These are phyloP conservation scores for Coleophoma crateriformis DNA, from an alignment of 2,329 filamentous ascomycete genomes.

Conservation along the genomic window DNA sequence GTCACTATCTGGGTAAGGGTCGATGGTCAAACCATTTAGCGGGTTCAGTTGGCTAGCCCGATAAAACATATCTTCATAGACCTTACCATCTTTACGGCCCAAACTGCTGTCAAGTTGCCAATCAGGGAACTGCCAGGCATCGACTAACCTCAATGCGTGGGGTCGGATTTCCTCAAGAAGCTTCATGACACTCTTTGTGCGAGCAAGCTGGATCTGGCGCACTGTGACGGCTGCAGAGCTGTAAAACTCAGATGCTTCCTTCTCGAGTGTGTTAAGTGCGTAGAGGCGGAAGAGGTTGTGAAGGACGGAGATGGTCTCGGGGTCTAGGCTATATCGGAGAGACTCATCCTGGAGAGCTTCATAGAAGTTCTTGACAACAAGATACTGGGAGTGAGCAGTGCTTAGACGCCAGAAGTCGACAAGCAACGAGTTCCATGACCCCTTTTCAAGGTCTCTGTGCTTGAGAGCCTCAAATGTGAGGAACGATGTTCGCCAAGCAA, in stretches of 20 bases:
- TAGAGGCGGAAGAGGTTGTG: constrained; percentile 64
- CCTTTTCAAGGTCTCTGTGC: constrained; percentile 69
- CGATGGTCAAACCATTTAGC: constrained; percentile 64
- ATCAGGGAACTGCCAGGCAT: constrained; percentile 72
- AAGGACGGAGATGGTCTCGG: constrained; percentile 51
- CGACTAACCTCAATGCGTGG: constrained; percentile 66
- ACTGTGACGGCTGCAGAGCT: constrained; percentile 63
- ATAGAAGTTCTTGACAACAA: constrained; percentile 78
- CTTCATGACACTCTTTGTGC: constrained; percentile 62
- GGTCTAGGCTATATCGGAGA: constrained; percentile 47
- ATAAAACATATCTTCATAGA: constrained; percentile 74
- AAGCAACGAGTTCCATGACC: constrained; percentile 71
- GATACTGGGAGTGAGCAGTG: constrained; percentile 71
- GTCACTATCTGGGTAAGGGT: constrained; percentile 62
- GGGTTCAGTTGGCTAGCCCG: constrained; percentile 69
- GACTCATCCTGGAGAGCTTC: constrained; percentile 52
- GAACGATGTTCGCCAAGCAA: constrained; percentile 69
- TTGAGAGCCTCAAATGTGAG: constrained; percentile 71
- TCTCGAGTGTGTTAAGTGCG: constrained; percentile 61
- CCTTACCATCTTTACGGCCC: constrained; percentile 66
- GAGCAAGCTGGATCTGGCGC: constrained; percentile 64
- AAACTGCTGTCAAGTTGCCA: constrained; percentile 71
- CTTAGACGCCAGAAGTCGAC: constrained; percentile 74
- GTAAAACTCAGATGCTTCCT: constrained; percentile 69
- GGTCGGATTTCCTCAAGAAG: constrained; percentile 67